Percentiles rank a stretch among this genome's conserved stretches.
Conservation (phyloP, 441 rosid species). For the Gossypium schwendimanii region DNA sequence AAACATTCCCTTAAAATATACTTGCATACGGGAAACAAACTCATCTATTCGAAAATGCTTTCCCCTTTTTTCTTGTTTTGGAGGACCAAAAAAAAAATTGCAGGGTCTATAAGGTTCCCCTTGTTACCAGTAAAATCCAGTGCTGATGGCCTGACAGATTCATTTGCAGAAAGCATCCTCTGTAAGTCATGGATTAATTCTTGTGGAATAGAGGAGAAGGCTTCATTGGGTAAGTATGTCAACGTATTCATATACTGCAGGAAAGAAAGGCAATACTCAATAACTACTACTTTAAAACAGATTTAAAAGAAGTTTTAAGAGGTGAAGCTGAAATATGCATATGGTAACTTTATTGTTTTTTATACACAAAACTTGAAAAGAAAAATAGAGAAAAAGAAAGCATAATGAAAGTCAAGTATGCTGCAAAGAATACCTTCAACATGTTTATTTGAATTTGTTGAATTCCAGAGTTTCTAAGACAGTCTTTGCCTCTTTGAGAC, state of each 20-base stretch:
- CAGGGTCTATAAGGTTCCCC: background rate
- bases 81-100: background rate
- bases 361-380: background rate
- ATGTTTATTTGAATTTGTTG: background rate
- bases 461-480: background rate
- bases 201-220: conserved; percentile 71
- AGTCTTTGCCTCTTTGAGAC: background rate
- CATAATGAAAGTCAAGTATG: too few relatives aligned
- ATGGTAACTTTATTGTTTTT: background rate
- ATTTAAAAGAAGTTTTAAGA: background rate
- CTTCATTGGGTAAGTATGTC: conserved; percentile 77
- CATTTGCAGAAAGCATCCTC: conserved; percentile 80
- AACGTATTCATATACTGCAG: conserved; percentile 91
- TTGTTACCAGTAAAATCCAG: conserved; percentile 77
- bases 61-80: background rate
- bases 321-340: background rate
- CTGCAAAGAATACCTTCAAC: background rate
- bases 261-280: conserved; percentile 18
- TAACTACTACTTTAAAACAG: conserved; percentile 5
- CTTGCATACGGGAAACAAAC: background rate
- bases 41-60: background rate
- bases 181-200: conserved; percentile 78
- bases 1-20: background rate
- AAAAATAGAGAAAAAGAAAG: background rate
- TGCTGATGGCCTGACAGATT: conserved; percentile 78